phyloP scores from a whole-genome alignment of 768 basidiomycete genomes.

The Candolleomyces efflorescens region DNA sequence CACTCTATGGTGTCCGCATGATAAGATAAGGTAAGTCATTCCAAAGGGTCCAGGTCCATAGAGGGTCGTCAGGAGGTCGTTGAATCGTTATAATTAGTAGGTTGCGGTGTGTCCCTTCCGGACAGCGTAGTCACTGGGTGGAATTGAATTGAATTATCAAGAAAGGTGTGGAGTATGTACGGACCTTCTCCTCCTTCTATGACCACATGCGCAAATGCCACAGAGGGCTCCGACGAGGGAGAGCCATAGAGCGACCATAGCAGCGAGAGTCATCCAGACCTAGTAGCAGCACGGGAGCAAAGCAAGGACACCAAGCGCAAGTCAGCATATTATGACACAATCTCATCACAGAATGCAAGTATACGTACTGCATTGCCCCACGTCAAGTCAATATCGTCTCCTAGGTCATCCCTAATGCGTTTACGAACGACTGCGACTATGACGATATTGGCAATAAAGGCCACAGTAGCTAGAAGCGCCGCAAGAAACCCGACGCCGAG shows the following conservation, averaged over 20 bases:
- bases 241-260: conserved; percentile 45
- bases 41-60: neutral
- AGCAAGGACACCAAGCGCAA: neutral
- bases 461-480: conserved; percentile 41
- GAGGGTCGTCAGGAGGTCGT: neutral
- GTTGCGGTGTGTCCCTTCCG: neutral
- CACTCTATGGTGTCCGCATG: too few relatives aligned
- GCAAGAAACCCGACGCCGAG: conserved; percentile 34
- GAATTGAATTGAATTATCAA: neutral
- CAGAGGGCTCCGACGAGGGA: conserved; percentile 27
- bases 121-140: neutral
- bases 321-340: neutral
- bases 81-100: neutral
- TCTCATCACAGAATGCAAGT: neutral
- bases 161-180: conserved; percentile 3
- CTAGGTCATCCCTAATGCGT: conserved; percentile 36
- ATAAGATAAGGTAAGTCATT: too few relatives aligned
- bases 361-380: conserved; percentile 48
- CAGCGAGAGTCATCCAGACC: conserved; percentile 55
- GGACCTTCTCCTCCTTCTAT: conserved; percentile 16
- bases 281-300: conserved; percentile 14
- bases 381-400: conserved; percentile 34
- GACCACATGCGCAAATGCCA: conserved; percentile 22
- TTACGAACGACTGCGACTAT: conserved; percentile 41
- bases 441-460: conserved; percentile 51